Conservation (phyloP, 2,329 filamentous ascomycete species). For the Aureobasidium sp. region DNA sequence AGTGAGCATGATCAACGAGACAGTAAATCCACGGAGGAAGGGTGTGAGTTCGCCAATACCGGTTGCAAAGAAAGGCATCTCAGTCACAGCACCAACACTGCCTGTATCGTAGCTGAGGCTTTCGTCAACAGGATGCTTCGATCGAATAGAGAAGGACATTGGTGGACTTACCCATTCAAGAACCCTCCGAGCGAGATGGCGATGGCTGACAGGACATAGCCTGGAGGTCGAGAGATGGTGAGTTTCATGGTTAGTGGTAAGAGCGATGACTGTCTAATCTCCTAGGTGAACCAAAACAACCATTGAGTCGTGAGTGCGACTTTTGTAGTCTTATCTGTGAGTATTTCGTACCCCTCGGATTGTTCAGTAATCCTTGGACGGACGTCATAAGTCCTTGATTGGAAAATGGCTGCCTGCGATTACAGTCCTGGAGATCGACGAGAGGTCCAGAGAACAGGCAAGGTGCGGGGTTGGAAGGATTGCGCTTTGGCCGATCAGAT, state of each 20-base stretch:
- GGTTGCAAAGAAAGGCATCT: conserved; percentile 45
- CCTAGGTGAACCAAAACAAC: not conserved
- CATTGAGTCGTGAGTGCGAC: not conserved
- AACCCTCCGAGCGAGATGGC: conserved; percentile 18
- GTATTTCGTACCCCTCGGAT: not conserved
- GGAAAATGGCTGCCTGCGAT: not conserved
- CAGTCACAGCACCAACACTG: conserved; percentile 51
- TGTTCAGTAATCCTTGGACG: not conserved
- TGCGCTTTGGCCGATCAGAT: not conserved
- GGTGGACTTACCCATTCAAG: conserved; percentile 17
- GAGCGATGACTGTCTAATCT: not conserved
- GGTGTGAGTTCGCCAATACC: conserved; percentile 46
- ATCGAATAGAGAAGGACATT: not conserved
- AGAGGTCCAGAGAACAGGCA: not conserved
- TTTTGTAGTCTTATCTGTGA: not conserved
- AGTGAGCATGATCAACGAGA: conserved; percentile 52
- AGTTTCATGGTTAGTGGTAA: not conserved
- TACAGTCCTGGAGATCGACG: not conserved
- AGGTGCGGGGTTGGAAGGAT: not conserved
- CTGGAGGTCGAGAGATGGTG: conserved; percentile 6
- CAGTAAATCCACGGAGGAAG: conserved; percentile 48
- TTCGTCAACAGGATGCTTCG: not conserved
- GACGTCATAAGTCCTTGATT: not conserved
- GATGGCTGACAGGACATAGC: conserved; percentile 18
- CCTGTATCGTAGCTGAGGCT: conserved; percentile 39